Percentiles rank a stretch among this genome's conserved stretches.
phyloP scores from a whole-genome alignment of 2,329 filamentous ascomycete species.

The Clonostachys byssicola region DNA sequence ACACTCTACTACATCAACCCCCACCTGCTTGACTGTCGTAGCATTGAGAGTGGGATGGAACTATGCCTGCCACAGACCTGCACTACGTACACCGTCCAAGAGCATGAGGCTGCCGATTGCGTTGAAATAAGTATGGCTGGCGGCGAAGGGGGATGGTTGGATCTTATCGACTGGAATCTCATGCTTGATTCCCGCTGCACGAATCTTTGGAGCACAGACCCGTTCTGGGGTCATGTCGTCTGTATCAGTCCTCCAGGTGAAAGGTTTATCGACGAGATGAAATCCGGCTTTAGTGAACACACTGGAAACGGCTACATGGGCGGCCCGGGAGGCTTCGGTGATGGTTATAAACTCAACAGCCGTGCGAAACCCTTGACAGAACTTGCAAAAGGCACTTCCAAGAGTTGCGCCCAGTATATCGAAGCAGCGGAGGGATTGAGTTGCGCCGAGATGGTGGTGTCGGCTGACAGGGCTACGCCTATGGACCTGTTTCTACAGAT shows the following conservation, averaged over 20 bases:
- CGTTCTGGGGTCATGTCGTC: slow-evolving; percentile 7
- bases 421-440: background rate
- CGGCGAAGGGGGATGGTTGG: slow-evolving; percentile 1
- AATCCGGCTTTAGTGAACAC: background rate
- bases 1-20: slow-evolving; percentile 10
- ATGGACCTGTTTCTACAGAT: background rate
- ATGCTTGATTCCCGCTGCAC: slow-evolving; percentile 4
- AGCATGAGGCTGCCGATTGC: background rate
- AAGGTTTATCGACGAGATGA: too few relatives aligned
- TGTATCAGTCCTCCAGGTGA: slow-evolving; percentile 6
- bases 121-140: slow-evolving; percentile 1
- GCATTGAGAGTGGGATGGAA: slow-evolving; percentile 4
- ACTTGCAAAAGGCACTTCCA: background rate
- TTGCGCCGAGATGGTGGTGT: background rate
- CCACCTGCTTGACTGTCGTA: slow-evolving; percentile 5
- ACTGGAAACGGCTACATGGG: background rate
- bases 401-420: background rate
- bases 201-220: slow-evolving; percentile 5
- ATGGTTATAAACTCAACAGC: background rate
- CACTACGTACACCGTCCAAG: slow-evolving; percentile 2
- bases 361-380: background rate
- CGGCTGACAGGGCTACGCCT: background rate
- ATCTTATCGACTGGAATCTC: slow-evolving; percentile 4
- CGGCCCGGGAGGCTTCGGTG: background rate
- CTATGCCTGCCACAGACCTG: slow-evolving; percentile 8